These are phyloP conservation scores for Boletus vinaceobasis DNA, from an alignment of 768 basidiomycete species.

Conservation along the genomic window DNA sequence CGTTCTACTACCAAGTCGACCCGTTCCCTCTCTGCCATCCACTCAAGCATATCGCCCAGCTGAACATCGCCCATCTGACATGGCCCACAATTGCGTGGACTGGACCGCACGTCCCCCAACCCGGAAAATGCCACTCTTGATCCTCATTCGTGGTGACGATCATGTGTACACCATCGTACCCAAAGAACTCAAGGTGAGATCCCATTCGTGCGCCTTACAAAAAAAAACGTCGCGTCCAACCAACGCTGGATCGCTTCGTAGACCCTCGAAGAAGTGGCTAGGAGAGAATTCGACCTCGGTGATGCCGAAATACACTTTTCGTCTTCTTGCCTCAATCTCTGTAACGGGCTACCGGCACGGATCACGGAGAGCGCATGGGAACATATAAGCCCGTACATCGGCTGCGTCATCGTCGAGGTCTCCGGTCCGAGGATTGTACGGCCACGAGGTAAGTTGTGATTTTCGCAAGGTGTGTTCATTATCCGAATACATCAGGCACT, in stretches of 20 bases:
- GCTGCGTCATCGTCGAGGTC: constrained; percentile 20
- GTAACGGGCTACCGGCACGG: constrained; percentile 16
- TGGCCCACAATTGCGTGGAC: constrained; percentile 27
- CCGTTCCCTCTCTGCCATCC: not conserved
- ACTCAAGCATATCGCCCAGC: not conserved
- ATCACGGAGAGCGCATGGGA: constrained; percentile 23
- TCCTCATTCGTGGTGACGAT: constrained; percentile 15
- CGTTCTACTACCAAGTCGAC: not conserved
- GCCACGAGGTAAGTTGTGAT: not conserved
- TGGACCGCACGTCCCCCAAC: constrained; percentile 21
- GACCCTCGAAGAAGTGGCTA: constrained; percentile 17
- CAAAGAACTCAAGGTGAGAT: constrained; percentile 12
- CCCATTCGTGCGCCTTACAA: not conserved
- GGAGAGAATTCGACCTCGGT: constrained; percentile 21
- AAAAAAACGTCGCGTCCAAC: not conserved
- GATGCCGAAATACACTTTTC: constrained; percentile 9
- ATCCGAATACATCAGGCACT: not conserved
- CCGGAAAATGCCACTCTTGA: constrained; percentile 17
- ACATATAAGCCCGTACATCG: constrained; percentile 17
- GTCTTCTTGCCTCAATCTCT: constrained; percentile 23
- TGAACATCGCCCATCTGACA: not conserved
- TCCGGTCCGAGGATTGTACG: not conserved
- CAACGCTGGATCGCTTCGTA: not conserved
- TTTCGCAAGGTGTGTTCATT: not conserved
- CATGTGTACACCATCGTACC: constrained; percentile 21